phyloP scores from a whole-genome alignment of 768 basidiomycete species.

The Naematelia aurantialba region DNA sequence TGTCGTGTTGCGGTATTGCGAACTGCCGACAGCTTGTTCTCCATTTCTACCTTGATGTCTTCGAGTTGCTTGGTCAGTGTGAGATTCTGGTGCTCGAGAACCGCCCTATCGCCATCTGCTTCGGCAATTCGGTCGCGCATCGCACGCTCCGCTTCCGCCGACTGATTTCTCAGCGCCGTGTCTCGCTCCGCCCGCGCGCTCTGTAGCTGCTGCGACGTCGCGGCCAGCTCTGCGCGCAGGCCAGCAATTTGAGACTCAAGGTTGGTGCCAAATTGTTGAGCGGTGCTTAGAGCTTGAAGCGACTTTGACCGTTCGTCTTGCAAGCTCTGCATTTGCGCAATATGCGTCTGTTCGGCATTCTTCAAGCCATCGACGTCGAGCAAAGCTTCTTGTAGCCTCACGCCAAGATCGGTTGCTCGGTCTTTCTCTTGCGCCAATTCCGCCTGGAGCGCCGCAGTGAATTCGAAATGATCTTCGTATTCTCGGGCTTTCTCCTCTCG shows the following conservation, averaged over 20 bases:
- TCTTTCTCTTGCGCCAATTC: constrained; percentile 51
- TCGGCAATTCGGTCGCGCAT: constrained; percentile 87
- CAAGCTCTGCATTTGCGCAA: constrained; percentile 62
- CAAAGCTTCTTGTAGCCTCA: constrained; percentile 39
- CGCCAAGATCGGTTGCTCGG: constrained; percentile 51
- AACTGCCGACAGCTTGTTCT: constrained; percentile 29
- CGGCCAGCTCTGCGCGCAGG: constrained; percentile 67
- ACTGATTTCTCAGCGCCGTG: constrained; percentile 65
- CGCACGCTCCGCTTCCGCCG: constrained; percentile 59
- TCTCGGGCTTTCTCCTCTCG: constrained; percentile 28
- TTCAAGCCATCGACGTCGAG: constrained; percentile 54
- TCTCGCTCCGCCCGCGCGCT: constrained; percentile 76
- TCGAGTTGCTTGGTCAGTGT: constrained; percentile 71
- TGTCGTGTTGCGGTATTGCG: constrained; percentile 34
- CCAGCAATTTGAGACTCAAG: constrained; percentile 70
- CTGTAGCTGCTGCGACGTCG: constrained; percentile 64
- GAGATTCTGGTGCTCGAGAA: constrained; percentile 80
- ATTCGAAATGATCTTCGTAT: constrained; percentile 33
- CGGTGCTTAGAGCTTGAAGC: constrained; percentile 68
- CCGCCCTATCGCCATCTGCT: constrained; percentile 88
- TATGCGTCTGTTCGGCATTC: constrained; percentile 48
- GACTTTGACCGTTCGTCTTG: constrained; percentile 73
- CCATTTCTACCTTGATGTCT: constrained; percentile 58
- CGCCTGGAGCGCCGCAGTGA: constrained; percentile 30
- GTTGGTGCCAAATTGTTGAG: constrained; percentile 68